Evolutionary conservation across 768 basidiomycete genomes (phyloP), one percentile per base, ranked within the genome.

Genomic region (Sporobolomyces pararoseus): DNA sequence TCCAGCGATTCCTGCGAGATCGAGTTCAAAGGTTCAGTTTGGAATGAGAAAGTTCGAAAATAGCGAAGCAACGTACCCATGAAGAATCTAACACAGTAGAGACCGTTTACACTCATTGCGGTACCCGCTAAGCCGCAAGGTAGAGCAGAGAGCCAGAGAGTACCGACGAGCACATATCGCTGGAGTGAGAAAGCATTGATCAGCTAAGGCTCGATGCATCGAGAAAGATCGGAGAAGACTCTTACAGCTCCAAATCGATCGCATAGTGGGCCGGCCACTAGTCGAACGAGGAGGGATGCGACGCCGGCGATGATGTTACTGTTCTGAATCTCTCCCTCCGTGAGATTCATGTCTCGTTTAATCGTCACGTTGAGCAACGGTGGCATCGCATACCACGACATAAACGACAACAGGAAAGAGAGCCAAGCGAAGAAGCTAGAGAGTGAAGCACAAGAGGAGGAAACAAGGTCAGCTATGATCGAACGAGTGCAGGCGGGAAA

Each of bases 41-140:
- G n/a, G n/a, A n/a, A n/a, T n/a, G n/a, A n/a, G n/a, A n/a, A n/a
- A n/a, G n/a, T n/a, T n/a, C n/a, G n/a, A n/a, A n/a, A n/a, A n/a
- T n/a, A n/a, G n/a, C n/a, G n/a, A n/a, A n/a, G n/a, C n/a, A n/a
- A 19, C 53, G 25, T 23, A 16, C 85, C 85, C 55, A 86, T 85
- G 76, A 86, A 85, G 77, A 86, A 86, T 1, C 86, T 81, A 32
- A 85, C 47, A 6, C 78, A 74, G 65, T 84, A 83, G 0, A 86
- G 80, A 0, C 82, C 80, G 0, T 59, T 35, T 3, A 81, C 82
- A 63, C 70, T 81, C 59, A 79, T 77, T 7, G 81, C 81, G 0
- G 84, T 84, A 25, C 85, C 85, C 0, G 85, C 84, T 16, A 86
- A 77, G 0, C 84, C 86, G 9, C 84, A 85, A 2, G 86, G 86